Evolutionary conservation across 1,284 basidiomycete genomes (phyloP), one percentile per base, ranked within the genome.

Genomic region (Moniliophthora roreri): DNA sequence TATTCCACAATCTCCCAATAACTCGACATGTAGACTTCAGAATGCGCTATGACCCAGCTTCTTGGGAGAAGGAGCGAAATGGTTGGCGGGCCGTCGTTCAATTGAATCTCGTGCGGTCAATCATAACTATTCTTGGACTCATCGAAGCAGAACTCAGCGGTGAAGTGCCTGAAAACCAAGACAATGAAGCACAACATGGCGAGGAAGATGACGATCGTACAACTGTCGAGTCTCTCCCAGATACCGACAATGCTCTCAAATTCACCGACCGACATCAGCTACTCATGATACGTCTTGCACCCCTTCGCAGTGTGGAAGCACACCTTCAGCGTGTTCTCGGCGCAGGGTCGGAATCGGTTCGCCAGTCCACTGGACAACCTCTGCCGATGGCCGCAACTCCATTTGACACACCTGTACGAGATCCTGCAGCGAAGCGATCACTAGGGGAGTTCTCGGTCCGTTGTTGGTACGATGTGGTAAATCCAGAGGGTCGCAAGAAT

Each of bases 81-180:
- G 70, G 72, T 56, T 79, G 77, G 78, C 74, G 77, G 18, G 67
- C 73, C 4, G 76, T 78, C 39, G 72, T 79, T 46, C 81, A 74
- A 58, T 72, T 81, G 37, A 81, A 80, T 59, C 62, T 80, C 26
- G 72, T 80, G 10, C 75, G 75, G 35, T 75, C 74, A 16, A 73
- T 79, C 50, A 73, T 72, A 45, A 70, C 72, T 38, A 76, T 80
- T 32, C 69, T 78, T 26, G 68, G 69, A 38, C 69, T 76, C 49
- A 63, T 81, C 45, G 71, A 77, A 52, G 64, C 69, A 23, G 77
- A 79, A 52, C 67, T 79, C 57, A 73, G 70, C 56, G 70, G 71
- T 6, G 71, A 73, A 40, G 57, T 60, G 11, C 15, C 40, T 21
- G 11, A 41, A 54, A 8, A 24, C 49, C 28, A 28, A 13, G 44